Base-by-base conservation (phyloP, 805 yeast genomes). In the Tetrapisispora fleetii region DNA sequence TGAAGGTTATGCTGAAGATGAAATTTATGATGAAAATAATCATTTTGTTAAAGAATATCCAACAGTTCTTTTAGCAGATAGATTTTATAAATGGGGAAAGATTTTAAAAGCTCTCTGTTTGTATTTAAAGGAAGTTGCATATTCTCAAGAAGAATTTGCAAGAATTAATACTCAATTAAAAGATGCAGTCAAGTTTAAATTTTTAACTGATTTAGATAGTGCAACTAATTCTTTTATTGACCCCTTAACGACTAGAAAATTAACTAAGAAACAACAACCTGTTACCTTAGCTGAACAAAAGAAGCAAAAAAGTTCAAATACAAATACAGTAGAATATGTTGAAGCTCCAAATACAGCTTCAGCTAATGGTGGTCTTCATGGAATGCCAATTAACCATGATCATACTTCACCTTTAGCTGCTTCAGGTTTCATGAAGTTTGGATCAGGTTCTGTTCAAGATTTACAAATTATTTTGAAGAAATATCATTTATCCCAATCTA, bases 11-110 rank as follows among this genome's bases (percentile, higher is more conserved):
- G n/a, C 49, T 2, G 40, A 47, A 37, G 46, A 44, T 17, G 51
- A 52, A 32, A 54, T 48, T 19, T 59, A 59, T 7, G 54, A 53
- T 17, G 45, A 40, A n/a, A 56, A 53, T 13, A 56, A 55, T 13
- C 51, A 49, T 35, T 61, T 51, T 41, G 67, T 64, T 16, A 62
- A 63, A 44, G 70, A 66, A 42, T 65, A 76, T 55, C 96, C 96
- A 37, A 86, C 95, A 2, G 95, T 87, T 52, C 76, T 84, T 10
- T 70, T 88, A 51, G 89, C 91, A 19, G 76, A 79, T 42, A 70
- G 96, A 54, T 88, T 88, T 64, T 76, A 79, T 50, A 81, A 89
- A 16, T 88, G 95, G 95, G 72, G 95, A 47, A 76, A 79, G 50
- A 79, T 88, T 47, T 75, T 87, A 52, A 81, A 82, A 55, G 83